Base-by-base conservation (phyloP, 768 basidiomycete genomes). In the Holtermanniella nyarrowii region DNA sequence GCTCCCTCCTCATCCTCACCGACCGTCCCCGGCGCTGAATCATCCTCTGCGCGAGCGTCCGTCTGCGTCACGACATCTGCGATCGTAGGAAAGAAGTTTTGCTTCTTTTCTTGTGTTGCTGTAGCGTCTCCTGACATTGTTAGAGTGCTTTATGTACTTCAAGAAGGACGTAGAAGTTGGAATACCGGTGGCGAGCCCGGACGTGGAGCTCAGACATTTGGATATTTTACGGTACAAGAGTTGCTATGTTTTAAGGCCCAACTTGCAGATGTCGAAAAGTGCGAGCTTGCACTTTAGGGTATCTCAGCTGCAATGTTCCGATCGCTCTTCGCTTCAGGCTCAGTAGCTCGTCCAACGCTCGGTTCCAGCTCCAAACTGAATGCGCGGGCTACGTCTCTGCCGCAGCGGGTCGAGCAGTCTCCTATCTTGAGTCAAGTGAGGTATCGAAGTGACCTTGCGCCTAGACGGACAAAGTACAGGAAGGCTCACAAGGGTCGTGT, bases 401-500 rank as follows among this genome's bases (percentile, higher is more conserved):
- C 7, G 7, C 31, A 7, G 31, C 31, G 31, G 31, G 16, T 37
- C 7, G 31, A 37, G 31, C 31, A 37, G 31, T 16, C 7, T 7
- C 31, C 7, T 7, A 16, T 37, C 10, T 37, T 37, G 26, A 25
- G 42, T 10, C 66, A 68, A 39, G 60, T 66, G 22, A 42, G 66
- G 48, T 59, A 42, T 41, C 50, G 63, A 44, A 54, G 59, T 44
- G 58, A 63, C 40, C 61, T 96, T 23, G 88, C 88, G 1, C 93
- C 93, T 3, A 79, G 82, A 40, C 77, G 82, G 54, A 82, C 88
- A 52, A 84, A 88, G 71, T 83, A 86, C 67, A 76, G 85, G 60
- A 88, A 86, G 71, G 80, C 87, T 11, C 89, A 93, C 74, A 95
- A 95, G 70, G 91, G 90, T 47, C 78, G 83, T 42, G 78, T 54